Base-by-base conservation (phyloP, 495 filamentous ascomycete species). In the Cetradonia linearis region DNA sequence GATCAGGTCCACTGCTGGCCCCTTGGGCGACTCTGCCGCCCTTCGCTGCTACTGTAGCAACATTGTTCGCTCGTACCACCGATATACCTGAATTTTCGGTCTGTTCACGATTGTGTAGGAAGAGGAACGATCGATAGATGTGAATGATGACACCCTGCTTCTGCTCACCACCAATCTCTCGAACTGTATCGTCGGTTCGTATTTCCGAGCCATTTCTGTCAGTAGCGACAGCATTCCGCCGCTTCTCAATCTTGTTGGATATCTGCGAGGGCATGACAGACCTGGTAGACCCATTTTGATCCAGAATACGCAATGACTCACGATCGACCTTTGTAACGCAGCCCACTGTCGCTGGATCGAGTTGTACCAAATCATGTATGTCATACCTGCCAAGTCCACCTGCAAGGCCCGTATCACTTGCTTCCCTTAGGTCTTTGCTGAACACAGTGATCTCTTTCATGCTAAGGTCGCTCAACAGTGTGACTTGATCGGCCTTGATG, bases 401-500 rank as follows among this genome's bases (percentile, higher is more conserved):
- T 62, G 87, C 81, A 47, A 85, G 88, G 58, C 88, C 90, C 64
- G 91, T 87, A 65, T 99, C 93, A 49, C 85, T 87, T 44, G 94
- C 93, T 70, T 95, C 86, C 60, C 93, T 81, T 40, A 99, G 77
- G 71, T 99, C 94, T 67, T 95, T 96, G 73, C 91, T 96, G 75
- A 99, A 99, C 3, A 99, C 92, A 0, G 91, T 96, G 61, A 99
- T 88, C 70, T 97, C 94, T 56, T 85, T 83, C 73, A 91, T 90
- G 56, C 80, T 91, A 66, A 91, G 85, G 72, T 99, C 94, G 56
- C 86, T 94, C 33, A 97, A 73, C 56, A 99, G 73, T 2, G 94
- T 97, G 49, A 99, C 91, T 25, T 85, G 83, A 69, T 97, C 94
- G 33, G 91, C 86, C 61, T 82, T 84, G 62, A 96, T 93, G 69